Evolutionary conservation across 495 filamentous ascomycete genomes (phyloP), one percentile per base, ranked within the genome.

Genomic region (Hypoxylon trugodes): DNA sequence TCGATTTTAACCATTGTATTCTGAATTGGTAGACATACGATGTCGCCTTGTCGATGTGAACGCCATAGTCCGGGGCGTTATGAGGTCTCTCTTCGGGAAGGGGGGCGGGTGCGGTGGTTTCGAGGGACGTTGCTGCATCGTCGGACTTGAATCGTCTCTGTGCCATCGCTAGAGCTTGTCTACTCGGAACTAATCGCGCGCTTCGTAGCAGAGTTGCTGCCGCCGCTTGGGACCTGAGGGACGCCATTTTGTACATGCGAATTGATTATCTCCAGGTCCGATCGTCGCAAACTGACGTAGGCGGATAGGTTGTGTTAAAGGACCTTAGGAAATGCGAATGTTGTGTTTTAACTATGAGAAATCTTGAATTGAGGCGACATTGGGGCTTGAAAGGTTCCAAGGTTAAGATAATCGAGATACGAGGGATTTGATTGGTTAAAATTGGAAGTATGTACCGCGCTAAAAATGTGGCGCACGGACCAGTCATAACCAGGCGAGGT

Each of bases 11-110:
- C 16, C n/a, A 12, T 28, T 16, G 26, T 35, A 9, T 33, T 48
- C 15, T 6, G 12, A 25, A 19, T 24, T 33, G 16, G 56, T 3
- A 10, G 24, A 25, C 37, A 19, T 83, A 96, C 92, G 91, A 94
- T 59, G 90, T 93, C 41, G 85, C 87, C 67, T 90, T 88, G 70
- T 96, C 92, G 63, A 89, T 81, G 24, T 85, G 86, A 18, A 87
- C 89, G 64, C 86, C 81, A 72, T 93, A 96, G 66, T 95, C 88
- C 46, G 91, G 93, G 68, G 89, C 77, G 72, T 95, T 91, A 63
- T 77, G 81, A 53, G 72, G 52, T 41, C 67, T 69, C 24, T 70
- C 63, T 24, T 73, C 71, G 40, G 77, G 63, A 2, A 76, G 68
- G 30, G 56, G 15, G 1, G 50, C 7, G 1, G 60, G 61, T 6